These are phyloP conservation scores for Puccinia brachypodii DNA, from an alignment of 1,284 basidiomycete species.

Conservation along the genomic window DNA sequence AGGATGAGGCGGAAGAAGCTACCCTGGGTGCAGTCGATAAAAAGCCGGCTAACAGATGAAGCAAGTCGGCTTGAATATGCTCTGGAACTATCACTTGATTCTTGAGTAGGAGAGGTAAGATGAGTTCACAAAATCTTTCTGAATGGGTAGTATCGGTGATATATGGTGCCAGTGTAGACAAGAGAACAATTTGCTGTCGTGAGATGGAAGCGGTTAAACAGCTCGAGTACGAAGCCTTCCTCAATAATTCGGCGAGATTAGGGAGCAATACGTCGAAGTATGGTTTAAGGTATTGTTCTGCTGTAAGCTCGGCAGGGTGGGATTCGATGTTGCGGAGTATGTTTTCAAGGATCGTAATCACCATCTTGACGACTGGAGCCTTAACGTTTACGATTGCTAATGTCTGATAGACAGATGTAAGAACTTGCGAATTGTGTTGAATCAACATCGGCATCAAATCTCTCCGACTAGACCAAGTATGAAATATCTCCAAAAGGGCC, in stretches of 20 bases:
- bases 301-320: slow-evolving; percentile 59
- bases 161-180: slow-evolving; percentile 77
- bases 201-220: slow-evolving; percentile 63
- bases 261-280: slow-evolving; percentile 74
- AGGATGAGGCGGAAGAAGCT: slow-evolving; percentile 63
- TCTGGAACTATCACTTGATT: slow-evolving; percentile 74
- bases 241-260: slow-evolving; percentile 64
- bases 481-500: slow-evolving; percentile 81
- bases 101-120: slow-evolving; percentile 78
- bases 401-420: slow-evolving; percentile 79
- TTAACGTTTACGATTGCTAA: slow-evolving; percentile 82
- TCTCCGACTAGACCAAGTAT: slow-evolving; percentile 69
- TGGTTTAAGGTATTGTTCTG: slow-evolving; percentile 65
- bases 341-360: slow-evolving; percentile 83
- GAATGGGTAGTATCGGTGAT: slow-evolving; percentile 73
- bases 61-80: slow-evolving; percentile 79
- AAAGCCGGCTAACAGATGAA: slow-evolving; percentile 73
- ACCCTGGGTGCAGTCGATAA: slow-evolving; percentile 61
- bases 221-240: slow-evolving; percentile 58
- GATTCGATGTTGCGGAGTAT: slow-evolving; percentile 65
- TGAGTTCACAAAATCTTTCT: slow-evolving; percentile 69
- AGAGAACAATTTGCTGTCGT: slow-evolving; percentile 77
- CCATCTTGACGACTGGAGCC: slow-evolving; percentile 72
- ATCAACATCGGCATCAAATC: slow-evolving; percentile 69
- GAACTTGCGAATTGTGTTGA: slow-evolving; percentile 67